Percentiles rank a stretch among this genome's conserved stretches.
These are phyloP conservation scores for Raffaelea arxii DNA, from an alignment of 2,329 filamentous ascomycete genomes.

Conservation along the genomic window DNA sequence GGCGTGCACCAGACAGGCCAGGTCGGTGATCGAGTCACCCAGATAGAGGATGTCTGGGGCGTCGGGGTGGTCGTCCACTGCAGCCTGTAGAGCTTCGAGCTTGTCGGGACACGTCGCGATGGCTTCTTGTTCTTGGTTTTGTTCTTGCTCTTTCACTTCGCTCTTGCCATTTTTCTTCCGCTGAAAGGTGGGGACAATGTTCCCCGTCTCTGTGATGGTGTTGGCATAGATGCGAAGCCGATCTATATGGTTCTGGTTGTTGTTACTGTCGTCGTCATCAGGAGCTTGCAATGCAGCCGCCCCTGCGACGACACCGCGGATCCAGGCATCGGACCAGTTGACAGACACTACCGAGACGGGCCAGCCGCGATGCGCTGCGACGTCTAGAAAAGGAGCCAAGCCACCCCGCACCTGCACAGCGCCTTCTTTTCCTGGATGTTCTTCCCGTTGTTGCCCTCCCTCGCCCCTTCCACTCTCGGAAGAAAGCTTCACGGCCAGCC, in stretches of 20 bases:
- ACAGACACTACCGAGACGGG: slow-evolving; percentile 36
- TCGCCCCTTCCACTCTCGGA: background rate
- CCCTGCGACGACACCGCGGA: slow-evolving; percentile 21
- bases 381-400: slow-evolving; percentile 15
- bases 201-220: slow-evolving; percentile 26
- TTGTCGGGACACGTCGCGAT: slow-evolving; percentile 37
- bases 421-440: background rate
- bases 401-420: slow-evolving; percentile 6
- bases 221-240: slow-evolving; percentile 33
- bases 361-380: slow-evolving; percentile 21
- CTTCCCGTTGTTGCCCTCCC: too few relatives aligned
- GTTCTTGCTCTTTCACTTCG: too few relatives aligned
- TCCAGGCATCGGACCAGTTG: slow-evolving; percentile 22
- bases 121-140: too few relatives aligned
- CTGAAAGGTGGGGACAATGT: slow-evolving; percentile 28
- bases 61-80: slow-evolving; percentile 9
- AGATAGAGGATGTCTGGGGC: too few relatives aligned
- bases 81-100: slow-evolving; percentile 26
- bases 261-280: too few relatives aligned
- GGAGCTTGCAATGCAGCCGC: too few relatives aligned
- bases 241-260: background rate
- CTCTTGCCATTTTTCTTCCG: slow-evolving; percentile 8
- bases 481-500: slow-evolving; percentile 19
- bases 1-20: slow-evolving; percentile 37
- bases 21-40: slow-evolving; percentile 47